Evolutionary conservation across 2,329 filamentous ascomycete species (phyloP), one percentile per base, ranked within the genome.

Genomic region (Alternaria metachromatica): DNA sequence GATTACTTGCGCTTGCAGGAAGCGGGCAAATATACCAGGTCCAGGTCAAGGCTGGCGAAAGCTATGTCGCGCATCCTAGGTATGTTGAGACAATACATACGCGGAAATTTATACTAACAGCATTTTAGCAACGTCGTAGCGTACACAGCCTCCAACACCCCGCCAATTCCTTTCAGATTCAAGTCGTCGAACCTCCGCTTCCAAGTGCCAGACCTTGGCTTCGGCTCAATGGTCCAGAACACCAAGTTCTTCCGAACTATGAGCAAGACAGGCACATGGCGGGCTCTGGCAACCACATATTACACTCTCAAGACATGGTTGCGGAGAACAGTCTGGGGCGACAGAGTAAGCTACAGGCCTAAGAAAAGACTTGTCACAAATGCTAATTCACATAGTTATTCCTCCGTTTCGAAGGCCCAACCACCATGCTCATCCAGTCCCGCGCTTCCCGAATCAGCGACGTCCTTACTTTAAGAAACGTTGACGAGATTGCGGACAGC

Each of bases 101-200:
- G n/a, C n/a, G n/a, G n/a, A n/a, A n/a, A n/a, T n/a, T n/a, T n/a
- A n/a, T n/a, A n/a, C n/a, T n/a, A n/a, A n/a, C n/a, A n/a, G n/a
- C n/a, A n/a, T n/a, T n/a, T n/a, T n/a, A n/a, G n/a, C n/a, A 94
- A 97, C 78, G 90, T 99, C 4, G 89, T 98, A 13, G 96, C 96
- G 21, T 99, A 99, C 82, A 90, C 91, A 4, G 87, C 96, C 53
- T 90, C 88, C 55, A 87, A 89, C 60, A 87, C 89, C 58, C 87
- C 89, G 8, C 96, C 96, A 7, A 85, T 89, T 43, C 93, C 95
- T 5, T 97, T 97, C 84, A 89, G 95, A 45, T 92, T 99, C 80
- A 93, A 92, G 80, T 92, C 92, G 3, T 91, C 89, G 43, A 86
- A 84, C 51, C 79, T 97, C 58, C 87, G 88, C 58, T 87, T 98